Evolutionary conservation across 2,329 filamentous ascomycete genomes (phyloP).

Genomic region (Simplicillium aogashimaense): DNA sequence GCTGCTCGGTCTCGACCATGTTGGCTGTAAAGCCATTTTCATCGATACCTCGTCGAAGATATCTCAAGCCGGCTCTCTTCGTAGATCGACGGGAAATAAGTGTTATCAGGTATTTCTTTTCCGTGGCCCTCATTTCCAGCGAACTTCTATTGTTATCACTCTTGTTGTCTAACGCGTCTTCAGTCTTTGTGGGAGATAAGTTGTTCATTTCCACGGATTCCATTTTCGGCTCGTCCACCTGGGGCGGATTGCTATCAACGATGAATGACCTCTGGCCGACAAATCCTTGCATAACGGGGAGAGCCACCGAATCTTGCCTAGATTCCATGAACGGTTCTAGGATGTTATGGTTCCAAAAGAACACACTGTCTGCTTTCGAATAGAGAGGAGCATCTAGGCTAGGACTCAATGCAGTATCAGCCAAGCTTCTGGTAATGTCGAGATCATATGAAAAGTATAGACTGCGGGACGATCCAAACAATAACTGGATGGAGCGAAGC

Average conservation of each 20-base stretch:
- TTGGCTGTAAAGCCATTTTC: slow-evolving; percentile 86
- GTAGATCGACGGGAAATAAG: slow-evolving; percentile 83
- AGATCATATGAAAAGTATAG: slow-evolving; percentile 96
- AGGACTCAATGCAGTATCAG: slow-evolving; percentile 16
- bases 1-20: slow-evolving; percentile 88
- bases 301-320: slow-evolving; percentile 59
- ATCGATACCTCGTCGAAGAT: slow-evolving; percentile 82
- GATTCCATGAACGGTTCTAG: slow-evolving; percentile 62
- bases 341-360: slow-evolving; percentile 85
- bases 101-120: slow-evolving; percentile 66
- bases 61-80: slow-evolving; percentile 78
- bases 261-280: slow-evolving; percentile 78
- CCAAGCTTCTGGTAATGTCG: slow-evolving; percentile 67
- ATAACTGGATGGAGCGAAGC: slow-evolving; percentile 70
- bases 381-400: slow-evolving; percentile 46
- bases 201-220: slow-evolving; percentile 36
- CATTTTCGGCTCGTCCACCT: slow-evolving; percentile 34
- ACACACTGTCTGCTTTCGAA: slow-evolving; percentile 63
- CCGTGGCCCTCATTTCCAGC: slow-evolving; percentile 33
- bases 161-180: not conserved
- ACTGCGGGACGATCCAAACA: slow-evolving; percentile 72
- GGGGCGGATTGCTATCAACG: slow-evolving; percentile 52
- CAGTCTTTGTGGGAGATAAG: slow-evolving; percentile 21
- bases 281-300: slow-evolving; percentile 91
- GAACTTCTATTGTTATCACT: slow-evolving; percentile 16